Conservation (phyloP, 2,329 filamentous ascomycete genomes). For the Shiraia bambusicola region DNA sequence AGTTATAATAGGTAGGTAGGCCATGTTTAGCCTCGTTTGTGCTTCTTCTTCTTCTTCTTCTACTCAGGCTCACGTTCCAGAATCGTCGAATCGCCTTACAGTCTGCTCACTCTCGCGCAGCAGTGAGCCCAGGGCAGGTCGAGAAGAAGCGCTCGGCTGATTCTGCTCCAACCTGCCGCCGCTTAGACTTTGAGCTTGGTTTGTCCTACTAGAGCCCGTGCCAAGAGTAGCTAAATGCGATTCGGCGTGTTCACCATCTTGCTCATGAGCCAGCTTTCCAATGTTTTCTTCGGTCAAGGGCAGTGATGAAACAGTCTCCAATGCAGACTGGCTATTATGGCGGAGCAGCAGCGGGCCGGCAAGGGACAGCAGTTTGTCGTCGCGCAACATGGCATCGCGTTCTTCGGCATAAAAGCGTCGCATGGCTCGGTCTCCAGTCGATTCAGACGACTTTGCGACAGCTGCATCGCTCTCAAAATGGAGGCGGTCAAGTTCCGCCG, state of each 20-base stretch:
- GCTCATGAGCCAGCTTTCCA: conserved; percentile 34
- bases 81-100: conserved; percentile 14
- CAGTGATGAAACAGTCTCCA: conserved; percentile 22
- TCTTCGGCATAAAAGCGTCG: conserved; percentile 56
- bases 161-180: conserved; percentile 13
- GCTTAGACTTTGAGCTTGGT: conserved; percentile 19
- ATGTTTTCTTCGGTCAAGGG: conserved; percentile 44
- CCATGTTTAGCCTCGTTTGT: conserved; percentile 4
- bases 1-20: conserved; percentile 2
- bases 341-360: conserved; percentile 41
- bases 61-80: conserved; percentile 12
- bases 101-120: conserved; percentile 33
- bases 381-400: conserved; percentile 55
- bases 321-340: conserved; percentile 22
- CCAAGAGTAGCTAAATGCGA: conserved; percentile 16
- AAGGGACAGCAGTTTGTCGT: conserved; percentile 57
- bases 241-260: conserved; percentile 15
- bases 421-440: conserved; percentile 49
- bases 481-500: conserved; percentile 41
- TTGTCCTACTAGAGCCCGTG: conserved; percentile 18
- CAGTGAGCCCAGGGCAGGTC: conserved; percentile 22
- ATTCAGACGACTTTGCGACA: conserved; percentile 45
- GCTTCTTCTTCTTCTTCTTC: background rate
- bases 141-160: conserved; percentile 1
- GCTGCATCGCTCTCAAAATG: conserved; percentile 42